phyloP scores from a whole-genome alignment of 2,329 filamentous ascomycete species.

The Cercospora sp. region DNA sequence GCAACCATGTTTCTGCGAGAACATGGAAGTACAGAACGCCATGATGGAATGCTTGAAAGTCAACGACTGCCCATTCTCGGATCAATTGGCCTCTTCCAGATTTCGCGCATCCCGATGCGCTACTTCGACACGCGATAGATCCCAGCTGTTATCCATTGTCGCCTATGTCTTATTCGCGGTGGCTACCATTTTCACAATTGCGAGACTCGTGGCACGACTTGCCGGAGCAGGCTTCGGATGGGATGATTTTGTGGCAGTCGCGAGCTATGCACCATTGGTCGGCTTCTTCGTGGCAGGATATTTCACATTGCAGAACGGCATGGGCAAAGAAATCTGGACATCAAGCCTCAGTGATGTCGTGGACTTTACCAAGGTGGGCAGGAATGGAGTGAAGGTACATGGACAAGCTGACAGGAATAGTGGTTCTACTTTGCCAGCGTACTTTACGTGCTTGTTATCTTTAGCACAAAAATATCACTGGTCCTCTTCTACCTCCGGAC shows the following conservation, averaged over 20 bases:
- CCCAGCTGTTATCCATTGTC: slow-evolving; percentile 6
- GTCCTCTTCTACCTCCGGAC: slow-evolving; percentile 21
- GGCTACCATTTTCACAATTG: slow-evolving; percentile 13
- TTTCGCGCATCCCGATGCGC: slow-evolving; percentile 13
- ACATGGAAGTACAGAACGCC: slow-evolving; percentile 6
- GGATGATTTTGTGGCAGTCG: slow-evolving; percentile 15
- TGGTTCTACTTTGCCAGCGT: slow-evolving; percentile 22
- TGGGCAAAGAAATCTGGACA: slow-evolving; percentile 19
- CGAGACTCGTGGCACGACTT: slow-evolving; percentile 7
- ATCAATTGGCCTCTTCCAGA: slow-evolving; percentile 13
- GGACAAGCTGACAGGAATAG: slow-evolving; percentile 1
- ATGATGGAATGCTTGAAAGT: slow-evolving; percentile 8
- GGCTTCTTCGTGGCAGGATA: slow-evolving; percentile 14
- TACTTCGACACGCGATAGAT: slow-evolving; percentile 8
- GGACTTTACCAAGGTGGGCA: slow-evolving; percentile 16
- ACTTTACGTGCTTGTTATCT: slow-evolving; percentile 16
- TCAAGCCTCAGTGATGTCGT: background rate
- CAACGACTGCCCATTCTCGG: slow-evolving; percentile 10
- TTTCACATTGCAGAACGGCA: slow-evolving; percentile 17
- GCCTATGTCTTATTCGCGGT: slow-evolving; percentile 16
- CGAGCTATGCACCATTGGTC: slow-evolving; percentile 7
- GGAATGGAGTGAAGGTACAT: background rate
- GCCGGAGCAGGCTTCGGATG: slow-evolving; percentile 8
- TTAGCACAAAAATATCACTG: slow-evolving; percentile 21
- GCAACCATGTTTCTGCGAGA: slow-evolving; percentile 21